These are phyloP conservation scores for Chenopodium suecicum DNA, from an alignment of 148 eudicot species.

Conservation along the genomic window DNA sequence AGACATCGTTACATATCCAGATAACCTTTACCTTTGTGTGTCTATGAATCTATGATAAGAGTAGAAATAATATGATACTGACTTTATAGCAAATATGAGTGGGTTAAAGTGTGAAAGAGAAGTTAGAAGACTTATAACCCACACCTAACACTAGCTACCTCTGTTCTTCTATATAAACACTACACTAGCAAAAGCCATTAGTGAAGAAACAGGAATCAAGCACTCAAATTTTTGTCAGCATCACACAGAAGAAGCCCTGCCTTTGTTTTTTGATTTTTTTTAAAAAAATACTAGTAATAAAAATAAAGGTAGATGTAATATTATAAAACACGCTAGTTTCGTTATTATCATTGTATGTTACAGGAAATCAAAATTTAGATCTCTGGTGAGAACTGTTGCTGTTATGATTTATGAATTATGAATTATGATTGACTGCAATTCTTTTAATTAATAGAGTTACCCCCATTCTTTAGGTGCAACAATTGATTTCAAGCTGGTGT, in stretches of 20 bases:
- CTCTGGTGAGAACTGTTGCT: background rate
- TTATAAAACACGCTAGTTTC: background rate
- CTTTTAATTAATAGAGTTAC: background rate
- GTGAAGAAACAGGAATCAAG: background rate
- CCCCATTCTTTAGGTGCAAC: background rate
- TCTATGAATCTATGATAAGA: background rate
- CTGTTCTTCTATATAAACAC: background rate
- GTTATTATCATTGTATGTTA: background rate
- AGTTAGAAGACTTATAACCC: background rate
- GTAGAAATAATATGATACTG: background rate
- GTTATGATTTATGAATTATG: too few species aligned
- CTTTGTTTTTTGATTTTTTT: too few species aligned
- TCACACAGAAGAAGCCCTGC: background rate
- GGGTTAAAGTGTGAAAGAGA: background rate
- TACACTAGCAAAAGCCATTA: background rate
- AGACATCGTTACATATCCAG: background rate
- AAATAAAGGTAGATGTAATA: too few species aligned
- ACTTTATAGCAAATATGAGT: background rate
- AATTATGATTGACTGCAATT: too few species aligned
- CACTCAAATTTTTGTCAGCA: background rate
- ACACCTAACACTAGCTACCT: background rate
- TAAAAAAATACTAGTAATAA: too few species aligned
- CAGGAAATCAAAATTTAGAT: background rate
- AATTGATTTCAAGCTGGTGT: background rate
- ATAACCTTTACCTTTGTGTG: background rate